Evolutionary conservation across 257 asterid species (phyloP).

Genomic region (Solanum appendiculatum): DNA sequence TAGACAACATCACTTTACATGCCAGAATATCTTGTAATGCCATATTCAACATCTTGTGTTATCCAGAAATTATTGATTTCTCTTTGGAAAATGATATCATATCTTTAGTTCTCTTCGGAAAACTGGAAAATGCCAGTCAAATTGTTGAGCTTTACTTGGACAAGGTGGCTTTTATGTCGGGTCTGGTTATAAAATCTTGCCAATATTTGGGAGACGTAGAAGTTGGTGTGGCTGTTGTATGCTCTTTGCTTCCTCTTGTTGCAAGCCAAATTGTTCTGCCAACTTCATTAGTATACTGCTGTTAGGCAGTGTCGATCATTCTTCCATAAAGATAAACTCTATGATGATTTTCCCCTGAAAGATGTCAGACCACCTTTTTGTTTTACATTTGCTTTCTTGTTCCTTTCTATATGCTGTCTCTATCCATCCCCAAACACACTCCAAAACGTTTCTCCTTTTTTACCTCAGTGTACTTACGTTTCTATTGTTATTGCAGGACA

Average conservation of each 20-base stretch:
- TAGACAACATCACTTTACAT: not conserved
- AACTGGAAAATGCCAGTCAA: not conserved
- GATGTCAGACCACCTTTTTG: not conserved
- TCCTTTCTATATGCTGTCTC: not conserved
- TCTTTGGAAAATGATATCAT: not conserved
- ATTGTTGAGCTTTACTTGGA: not conserved
- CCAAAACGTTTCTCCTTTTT: not conserved
- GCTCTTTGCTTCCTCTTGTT: not conserved
- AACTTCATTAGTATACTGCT: not conserved
- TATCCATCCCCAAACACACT: not conserved
- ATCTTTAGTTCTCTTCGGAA: not conserved
- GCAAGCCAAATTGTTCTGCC: not conserved
- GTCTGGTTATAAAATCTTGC: not conserved
- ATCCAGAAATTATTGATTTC: not conserved
- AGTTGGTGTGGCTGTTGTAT: not conserved
- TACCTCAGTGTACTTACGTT: not conserved
- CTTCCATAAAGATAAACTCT: not conserved
- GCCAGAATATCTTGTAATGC: not conserved
- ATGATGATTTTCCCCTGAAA: not conserved
- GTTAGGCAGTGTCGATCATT: not conserved
- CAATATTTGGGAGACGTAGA: not conserved
- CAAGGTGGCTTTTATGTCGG: not conserved
- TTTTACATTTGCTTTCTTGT: no score
- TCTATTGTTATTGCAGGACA: no score
- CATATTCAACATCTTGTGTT: not conserved